Evolutionary conservation across 2,329 filamentous ascomycete species (phyloP).

Genomic region (Metarhizium anisopliae): DNA sequence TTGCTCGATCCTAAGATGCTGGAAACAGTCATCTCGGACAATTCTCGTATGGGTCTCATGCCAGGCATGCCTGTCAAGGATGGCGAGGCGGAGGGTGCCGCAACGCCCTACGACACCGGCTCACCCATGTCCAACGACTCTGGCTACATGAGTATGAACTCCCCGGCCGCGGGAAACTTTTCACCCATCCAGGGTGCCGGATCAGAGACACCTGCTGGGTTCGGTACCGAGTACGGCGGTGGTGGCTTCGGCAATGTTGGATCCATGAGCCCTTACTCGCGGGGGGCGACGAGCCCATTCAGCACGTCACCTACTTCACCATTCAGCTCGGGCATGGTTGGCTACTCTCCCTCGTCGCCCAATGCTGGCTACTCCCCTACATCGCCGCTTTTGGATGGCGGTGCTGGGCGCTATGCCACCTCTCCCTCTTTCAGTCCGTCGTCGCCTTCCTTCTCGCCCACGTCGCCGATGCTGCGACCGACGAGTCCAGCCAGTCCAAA

Average conservation of each 20-base stretch:
- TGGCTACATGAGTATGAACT: slow-evolving; percentile 54
- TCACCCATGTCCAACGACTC: slow-evolving; percentile 64
- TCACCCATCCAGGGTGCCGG: slow-evolving; percentile 70
- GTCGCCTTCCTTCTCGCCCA: slow-evolving; percentile 55
- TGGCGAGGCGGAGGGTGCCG: slow-evolving; percentile 68
- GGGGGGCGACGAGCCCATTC: slow-evolving; percentile 65
- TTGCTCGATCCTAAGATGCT: slow-evolving; percentile 92
- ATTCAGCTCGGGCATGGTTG: slow-evolving; percentile 45
- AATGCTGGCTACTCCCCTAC: slow-evolving; percentile 67
- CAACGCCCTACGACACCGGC: slow-evolving; percentile 87
- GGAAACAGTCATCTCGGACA: slow-evolving; percentile 88
- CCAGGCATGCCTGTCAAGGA: slow-evolving; percentile 71
- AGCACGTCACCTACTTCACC: slow-evolving; percentile 60
- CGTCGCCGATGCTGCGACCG: slow-evolving; percentile 48
- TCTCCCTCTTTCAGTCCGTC: slow-evolving; percentile 56
- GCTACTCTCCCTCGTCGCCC: slow-evolving; percentile 72
- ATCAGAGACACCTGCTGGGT: slow-evolving; percentile 61
- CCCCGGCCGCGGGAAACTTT: slow-evolving; percentile 57
- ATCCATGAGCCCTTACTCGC: slow-evolving; percentile 54
- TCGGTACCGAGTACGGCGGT: slow-evolving; percentile 51
- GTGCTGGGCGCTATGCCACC: slow-evolving; percentile 43
- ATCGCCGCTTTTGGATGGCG: slow-evolving; percentile 53
- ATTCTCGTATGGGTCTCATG: slow-evolving; percentile 76
- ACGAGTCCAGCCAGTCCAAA: slow-evolving; percentile 48
- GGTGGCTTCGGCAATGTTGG: slow-evolving; percentile 40